Conservation (phyloP, 768 basidiomycete species). For the Agrocybe praecox region DNA sequence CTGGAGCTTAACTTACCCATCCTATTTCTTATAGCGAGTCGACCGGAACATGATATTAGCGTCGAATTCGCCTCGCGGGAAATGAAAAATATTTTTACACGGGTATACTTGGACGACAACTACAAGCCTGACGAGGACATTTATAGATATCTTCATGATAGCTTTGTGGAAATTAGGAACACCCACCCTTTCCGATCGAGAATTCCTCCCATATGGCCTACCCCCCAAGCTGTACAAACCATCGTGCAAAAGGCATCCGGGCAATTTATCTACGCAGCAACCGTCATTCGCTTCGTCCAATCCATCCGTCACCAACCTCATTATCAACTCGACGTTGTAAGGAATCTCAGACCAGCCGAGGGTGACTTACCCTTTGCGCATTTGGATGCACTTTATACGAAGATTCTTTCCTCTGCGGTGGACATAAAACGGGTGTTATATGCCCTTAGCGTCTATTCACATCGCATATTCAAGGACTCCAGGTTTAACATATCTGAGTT, state of each 20-base stretch:
- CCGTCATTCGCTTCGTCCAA: background rate
- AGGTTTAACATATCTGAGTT: background rate
- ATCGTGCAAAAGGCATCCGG: background rate
- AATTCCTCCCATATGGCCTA: background rate
- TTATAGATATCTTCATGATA: background rate
- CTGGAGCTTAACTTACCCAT: background rate
- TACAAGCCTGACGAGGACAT: background rate
- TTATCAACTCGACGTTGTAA: background rate
- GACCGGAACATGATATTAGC: constrained; percentile 8
- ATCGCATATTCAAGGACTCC: background rate
- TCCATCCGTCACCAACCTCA: background rate
- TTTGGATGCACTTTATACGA: constrained; percentile 9
- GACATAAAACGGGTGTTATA: background rate
- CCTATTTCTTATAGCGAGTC: background rate
- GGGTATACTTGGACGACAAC: constrained; percentile 5
- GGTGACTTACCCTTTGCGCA: background rate
- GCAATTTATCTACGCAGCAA: background rate
- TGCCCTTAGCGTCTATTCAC: background rate
- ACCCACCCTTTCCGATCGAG: constrained; percentile 4
- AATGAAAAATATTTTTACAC: background rate
- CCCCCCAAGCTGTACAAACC: background rate
- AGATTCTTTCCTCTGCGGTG: constrained; percentile 6
- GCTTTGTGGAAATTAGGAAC: background rate
- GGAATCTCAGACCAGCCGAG: background rate
- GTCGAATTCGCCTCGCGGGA: constrained; percentile 2